Conservation (phyloP, 805 yeast genomes). For the Candida jianshihensis region DNA sequence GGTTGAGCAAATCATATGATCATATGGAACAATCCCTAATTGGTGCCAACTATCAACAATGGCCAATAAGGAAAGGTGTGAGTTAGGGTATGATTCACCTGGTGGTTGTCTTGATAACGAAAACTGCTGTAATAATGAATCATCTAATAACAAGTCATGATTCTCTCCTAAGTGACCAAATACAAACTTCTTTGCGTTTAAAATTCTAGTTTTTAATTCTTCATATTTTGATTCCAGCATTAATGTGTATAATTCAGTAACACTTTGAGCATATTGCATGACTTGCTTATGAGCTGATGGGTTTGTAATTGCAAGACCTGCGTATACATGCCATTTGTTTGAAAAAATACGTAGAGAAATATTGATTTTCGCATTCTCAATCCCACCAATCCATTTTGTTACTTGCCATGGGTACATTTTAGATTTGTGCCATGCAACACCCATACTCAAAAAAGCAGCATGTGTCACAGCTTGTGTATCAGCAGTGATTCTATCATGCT, state of each 20-base stretch:
- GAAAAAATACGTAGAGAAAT: conserved; percentile 85
- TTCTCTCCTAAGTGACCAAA: conserved; percentile 57
- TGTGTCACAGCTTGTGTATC: conserved; percentile 99
- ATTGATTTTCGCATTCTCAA: conserved; percentile 93
- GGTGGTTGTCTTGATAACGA: conserved; percentile 68
- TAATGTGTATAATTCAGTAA: conserved; percentile 73
- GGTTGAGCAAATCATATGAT: conserved; percentile 94
- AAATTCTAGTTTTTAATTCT: conserved; percentile 51
- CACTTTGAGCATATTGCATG: conserved; percentile 79
- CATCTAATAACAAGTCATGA: conserved; percentile 66
- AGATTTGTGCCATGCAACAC: conserved; percentile 84
- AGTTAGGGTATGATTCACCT: conserved; percentile 65
- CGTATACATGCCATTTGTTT: conserved; percentile 97
- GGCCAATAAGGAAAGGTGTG: conserved; percentile 82
- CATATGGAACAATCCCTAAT: conserved; percentile 83
- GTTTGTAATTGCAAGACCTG: conserved; percentile 93
- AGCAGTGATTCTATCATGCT: conserved; percentile 93
- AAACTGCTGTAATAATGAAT: conserved; percentile 68
- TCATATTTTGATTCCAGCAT: conserved; percentile 66
- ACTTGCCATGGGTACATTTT: conserved; percentile 90
- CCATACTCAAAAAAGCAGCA: conserved; percentile 96
- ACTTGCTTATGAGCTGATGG: conserved; percentile 92
- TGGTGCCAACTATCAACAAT: conserved; percentile 93
- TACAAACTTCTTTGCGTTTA: conserved; percentile 64
- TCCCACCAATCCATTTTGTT: conserved; percentile 83